Conservation (phyloP, 2,329 filamentous ascomycete genomes). For the Cladorrhinum sp. region DNA sequence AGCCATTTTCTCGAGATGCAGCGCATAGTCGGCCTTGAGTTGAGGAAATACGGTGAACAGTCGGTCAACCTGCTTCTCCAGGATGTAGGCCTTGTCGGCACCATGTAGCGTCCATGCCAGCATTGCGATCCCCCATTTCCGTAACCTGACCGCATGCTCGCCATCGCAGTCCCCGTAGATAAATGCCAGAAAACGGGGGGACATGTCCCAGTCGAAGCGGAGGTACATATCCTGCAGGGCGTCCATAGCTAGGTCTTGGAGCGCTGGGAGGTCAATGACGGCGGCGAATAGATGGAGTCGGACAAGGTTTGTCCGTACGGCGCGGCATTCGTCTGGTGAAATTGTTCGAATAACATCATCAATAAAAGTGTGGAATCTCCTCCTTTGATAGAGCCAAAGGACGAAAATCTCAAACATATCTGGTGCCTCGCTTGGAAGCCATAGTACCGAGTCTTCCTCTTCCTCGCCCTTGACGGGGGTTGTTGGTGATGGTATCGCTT, state of each 20-base stretch:
- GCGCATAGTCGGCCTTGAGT: constrained; percentile 49
- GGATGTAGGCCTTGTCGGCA: constrained; percentile 22
- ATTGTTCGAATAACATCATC: constrained; percentile 37
- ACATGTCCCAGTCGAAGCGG: constrained; percentile 56
- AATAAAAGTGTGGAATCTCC: constrained; percentile 42
- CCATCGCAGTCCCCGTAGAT: constrained; percentile 54
- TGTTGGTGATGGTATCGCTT: constrained; percentile 30
- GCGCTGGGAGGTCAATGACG: constrained; percentile 44
- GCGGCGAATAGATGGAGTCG: constrained; percentile 57
- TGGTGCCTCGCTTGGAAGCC: constrained; percentile 45
- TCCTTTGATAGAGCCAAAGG: constrained; percentile 49
- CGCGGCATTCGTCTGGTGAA: constrained; percentile 18
- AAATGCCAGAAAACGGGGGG: constrained; percentile 48
- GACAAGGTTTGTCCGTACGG: constrained; percentile 55
- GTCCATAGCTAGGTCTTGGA: constrained; percentile 59
- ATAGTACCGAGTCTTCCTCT: constrained; percentile 30
- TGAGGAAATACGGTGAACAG: constrained; percentile 46
- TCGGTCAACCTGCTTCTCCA: constrained; percentile 38
- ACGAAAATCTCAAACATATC: constrained; percentile 54
- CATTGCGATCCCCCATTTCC: constrained; percentile 60
- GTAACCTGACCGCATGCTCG: constrained; percentile 48
- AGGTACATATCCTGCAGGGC: constrained; percentile 59
- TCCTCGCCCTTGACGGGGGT: constrained; percentile 16
- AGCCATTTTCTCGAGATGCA: constrained; percentile 52
- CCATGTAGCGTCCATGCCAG: constrained; percentile 52